phyloP scores from a whole-genome alignment of 805 yeast genomes.

The Saccharomycopsis babjevae region DNA sequence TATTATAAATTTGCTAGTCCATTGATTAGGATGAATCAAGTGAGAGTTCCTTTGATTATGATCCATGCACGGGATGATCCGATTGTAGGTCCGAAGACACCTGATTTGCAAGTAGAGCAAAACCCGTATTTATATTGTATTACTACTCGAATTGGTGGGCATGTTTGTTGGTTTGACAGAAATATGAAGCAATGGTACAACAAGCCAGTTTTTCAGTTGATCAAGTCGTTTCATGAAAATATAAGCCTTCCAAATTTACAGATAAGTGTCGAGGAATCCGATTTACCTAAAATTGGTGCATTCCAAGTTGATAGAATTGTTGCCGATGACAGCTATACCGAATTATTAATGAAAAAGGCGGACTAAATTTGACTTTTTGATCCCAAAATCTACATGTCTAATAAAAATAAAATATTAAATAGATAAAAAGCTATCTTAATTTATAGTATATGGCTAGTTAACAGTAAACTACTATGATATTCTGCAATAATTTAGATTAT shows the following conservation, averaged over 20 bases:
- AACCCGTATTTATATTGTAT: conserved; percentile 55
- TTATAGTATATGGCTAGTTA: no score
- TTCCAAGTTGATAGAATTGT: conserved; percentile 4
- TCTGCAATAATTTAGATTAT: no score
- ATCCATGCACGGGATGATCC: conserved; percentile 72
- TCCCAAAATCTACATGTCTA: neutral
- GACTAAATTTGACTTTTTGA: neutral
- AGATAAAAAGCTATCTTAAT: no score
- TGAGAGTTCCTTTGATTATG: conserved; percentile 54
- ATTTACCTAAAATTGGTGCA: neutral
- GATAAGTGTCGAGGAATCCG: neutral
- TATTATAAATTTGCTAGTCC: conserved; percentile 62
- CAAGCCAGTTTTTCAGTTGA: conserved; percentile 37
- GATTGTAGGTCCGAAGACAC: conserved; percentile 47
- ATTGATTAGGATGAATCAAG: conserved; percentile 35
- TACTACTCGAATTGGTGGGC: conserved; percentile 67
- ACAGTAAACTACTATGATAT: no score
- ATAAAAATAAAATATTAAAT: neutral
- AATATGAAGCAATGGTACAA: conserved; percentile 60
- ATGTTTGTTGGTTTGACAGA: conserved; percentile 64
- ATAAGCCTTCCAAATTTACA: neutral
- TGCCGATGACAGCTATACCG: conserved; percentile 3
- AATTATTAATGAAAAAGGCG: neutral
- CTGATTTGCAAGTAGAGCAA: conserved; percentile 35
- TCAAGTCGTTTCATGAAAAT: conserved; percentile 27